A percentile compares a stretch with the other conserved stretches of the same genome.
Conservation (phyloP, 495 filamentous ascomycete genomes). For the Annulohypoxylon nitens region DNA sequence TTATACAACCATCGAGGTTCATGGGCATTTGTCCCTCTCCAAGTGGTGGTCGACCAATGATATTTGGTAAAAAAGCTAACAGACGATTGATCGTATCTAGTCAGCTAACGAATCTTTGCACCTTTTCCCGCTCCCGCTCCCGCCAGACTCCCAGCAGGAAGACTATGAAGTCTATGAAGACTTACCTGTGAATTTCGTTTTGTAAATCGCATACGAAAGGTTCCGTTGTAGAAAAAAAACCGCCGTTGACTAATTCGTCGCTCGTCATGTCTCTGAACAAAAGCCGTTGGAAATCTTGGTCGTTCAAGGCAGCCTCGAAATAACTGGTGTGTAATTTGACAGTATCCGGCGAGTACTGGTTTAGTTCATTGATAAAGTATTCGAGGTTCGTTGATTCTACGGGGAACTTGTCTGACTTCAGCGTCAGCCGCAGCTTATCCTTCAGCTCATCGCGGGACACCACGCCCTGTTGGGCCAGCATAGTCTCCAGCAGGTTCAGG, state of each 20-base stretch:
- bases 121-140: too few relatives aligned
- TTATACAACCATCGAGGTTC: conserved; percentile 47
- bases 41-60: not conserved
- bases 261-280: conserved; percentile 48
- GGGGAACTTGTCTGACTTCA: conserved; percentile 33
- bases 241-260: conserved; percentile 48
- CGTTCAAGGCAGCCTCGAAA: conserved; percentile 36
- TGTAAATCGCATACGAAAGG: conserved; percentile 35
- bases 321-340: conserved; percentile 22
- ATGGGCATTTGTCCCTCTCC: conserved; percentile 6
- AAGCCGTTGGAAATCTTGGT: conserved; percentile 52
- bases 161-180: not conserved
- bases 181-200: conserved; percentile 45
- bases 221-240: conserved; percentile 37
- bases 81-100: not conserved
- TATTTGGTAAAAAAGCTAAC: conserved; percentile 29
- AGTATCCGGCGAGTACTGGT: not conserved
- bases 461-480: conserved; percentile 8
- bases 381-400: conserved; percentile 23
- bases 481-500: conserved; percentile 22
- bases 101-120: not conserved
- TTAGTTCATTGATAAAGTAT: not conserved
- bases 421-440: conserved; percentile 4
- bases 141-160: too few relatives aligned
- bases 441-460: conserved; percentile 14